Evolutionary conservation across 345 rosid genomes (phyloP).

Genomic region (Physaria fendleri): DNA sequence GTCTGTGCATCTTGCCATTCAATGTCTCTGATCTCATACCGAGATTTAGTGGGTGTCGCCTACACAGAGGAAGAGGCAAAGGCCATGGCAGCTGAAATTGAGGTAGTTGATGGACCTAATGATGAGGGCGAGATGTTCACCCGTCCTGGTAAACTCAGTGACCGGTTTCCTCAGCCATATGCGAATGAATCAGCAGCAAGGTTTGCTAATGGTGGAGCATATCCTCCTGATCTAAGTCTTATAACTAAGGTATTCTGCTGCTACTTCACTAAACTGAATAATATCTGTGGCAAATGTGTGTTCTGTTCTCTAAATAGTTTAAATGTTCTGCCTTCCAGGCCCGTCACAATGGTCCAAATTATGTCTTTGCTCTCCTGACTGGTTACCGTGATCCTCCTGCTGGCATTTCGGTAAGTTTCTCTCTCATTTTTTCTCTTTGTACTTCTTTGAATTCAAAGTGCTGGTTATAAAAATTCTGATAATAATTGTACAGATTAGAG

Average conservation of each 20-base stretch:
- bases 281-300: conserved; percentile 5
- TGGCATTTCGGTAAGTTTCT: conserved; percentile 60
- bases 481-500: conserved; percentile 59
- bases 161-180: conserved; percentile 92
- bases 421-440: neutral
- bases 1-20: conserved; percentile 99
- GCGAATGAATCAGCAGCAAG: too few species aligned
- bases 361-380: conserved; percentile 90
- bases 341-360: conserved; percentile 98
- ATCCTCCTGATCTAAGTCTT: conserved; percentile 99
- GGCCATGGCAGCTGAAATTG: conserved; percentile 99
- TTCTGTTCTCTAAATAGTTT: neutral
- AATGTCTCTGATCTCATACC: conserved; percentile 87
- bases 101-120: conserved; percentile 97
- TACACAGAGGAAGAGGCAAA: conserved; percentile 96
- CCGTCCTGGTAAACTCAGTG: conserved; percentile 98
- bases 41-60: conserved; percentile 96
- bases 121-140: conserved; percentile 99
- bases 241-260: conserved; percentile 72
- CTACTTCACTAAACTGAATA: neutral
- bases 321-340: conserved; percentile 52
- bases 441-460: neutral
- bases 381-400: conserved; percentile 99
- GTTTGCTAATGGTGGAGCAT: too few species aligned
- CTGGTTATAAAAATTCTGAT: neutral